Base-by-base conservation (phyloP, 768 basidiomycete species). In the Cantharellus anzutake region DNA sequence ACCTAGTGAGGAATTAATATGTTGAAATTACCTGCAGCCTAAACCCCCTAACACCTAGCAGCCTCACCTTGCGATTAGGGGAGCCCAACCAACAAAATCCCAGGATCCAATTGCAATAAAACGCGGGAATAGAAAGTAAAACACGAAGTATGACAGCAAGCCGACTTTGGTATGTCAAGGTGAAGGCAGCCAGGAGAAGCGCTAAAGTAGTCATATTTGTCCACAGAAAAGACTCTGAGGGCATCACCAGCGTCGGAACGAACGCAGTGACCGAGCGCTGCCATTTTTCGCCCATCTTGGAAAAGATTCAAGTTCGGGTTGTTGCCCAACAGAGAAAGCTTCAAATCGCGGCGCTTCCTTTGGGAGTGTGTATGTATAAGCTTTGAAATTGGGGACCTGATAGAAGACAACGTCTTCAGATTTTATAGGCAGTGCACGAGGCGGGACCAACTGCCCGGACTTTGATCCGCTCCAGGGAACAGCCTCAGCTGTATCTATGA, bases 1-100 rank as follows among this genome's bases (percentile, higher is more conserved):
- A 62, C 55, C 61, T 57, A 61, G 34, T 44, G 35, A 4, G 60
- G 60, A 16, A 39, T 42, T n/a, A 56, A 48, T 4, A 48, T 38
- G 38, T 60, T 57, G n/a, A 56, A 41, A 34, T 42, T 41, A 20
- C 51, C 29, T 14, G 56, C 41, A 58, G 39, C 52, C 42, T 53
- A 62, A 11, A 61, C 40, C 34, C 60, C 60, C 29, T 58, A 57
- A 14, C 48, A 4, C 29, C 40, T 41, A 50, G 60, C 51, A 5
- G 59, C 52, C 35, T 44, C 42, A 40, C 59, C 51, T 5, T 29
- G 37, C 38, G 51, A 52, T 41, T 53, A 51, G 3, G 61, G 61
- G 7, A 39, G 42, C 52, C 38, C 34, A 55, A 57, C 44, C 48
- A 34, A 2, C 16, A n/a, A 16, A 40, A 61, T 52, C 60, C 61